Percentiles rank a stretch among this genome's conserved stretches.
Evolutionary conservation across 805 yeast genomes (phyloP).

Genomic region (Lipomyces starkeyi): DNA sequence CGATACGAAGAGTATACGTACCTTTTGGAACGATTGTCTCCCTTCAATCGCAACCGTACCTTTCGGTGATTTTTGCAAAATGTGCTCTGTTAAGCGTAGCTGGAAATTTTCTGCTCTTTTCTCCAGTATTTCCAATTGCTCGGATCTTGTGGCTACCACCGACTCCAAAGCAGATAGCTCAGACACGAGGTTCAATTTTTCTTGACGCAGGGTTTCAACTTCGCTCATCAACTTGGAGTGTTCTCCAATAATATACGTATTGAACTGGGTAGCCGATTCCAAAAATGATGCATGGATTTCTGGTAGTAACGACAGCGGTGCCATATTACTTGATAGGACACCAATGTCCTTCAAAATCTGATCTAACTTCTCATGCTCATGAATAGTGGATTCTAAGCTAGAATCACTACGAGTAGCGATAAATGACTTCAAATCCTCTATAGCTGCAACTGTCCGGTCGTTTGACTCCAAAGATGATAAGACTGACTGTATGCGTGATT

Average conservation of each 20-base stretch:
- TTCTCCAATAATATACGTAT: constrained; percentile 36
- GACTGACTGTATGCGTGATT: neutral
- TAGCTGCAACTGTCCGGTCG: neutral
- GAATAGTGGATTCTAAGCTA: constrained; percentile 14
- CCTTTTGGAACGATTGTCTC: neutral
- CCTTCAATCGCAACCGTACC: neutral
- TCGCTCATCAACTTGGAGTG: constrained; percentile 29
- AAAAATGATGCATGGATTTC: constrained; percentile 16
- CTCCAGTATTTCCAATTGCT: constrained; percentile 44
- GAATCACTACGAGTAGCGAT: constrained; percentile 15
- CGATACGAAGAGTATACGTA: neutral
- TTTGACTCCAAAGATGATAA: constrained; percentile 1
- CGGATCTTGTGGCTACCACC: constrained; percentile 40
- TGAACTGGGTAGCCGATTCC: constrained; percentile 34
- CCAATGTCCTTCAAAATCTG: constrained; percentile 22
- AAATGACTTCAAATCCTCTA: constrained; percentile 20
- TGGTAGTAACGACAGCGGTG: constrained; percentile 26
- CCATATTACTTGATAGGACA: constrained; percentile 16
- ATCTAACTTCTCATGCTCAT: constrained; percentile 28
- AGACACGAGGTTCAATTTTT: constrained; percentile 38
- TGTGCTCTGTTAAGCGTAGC: constrained; percentile 38
- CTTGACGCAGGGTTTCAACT: constrained; percentile 33
- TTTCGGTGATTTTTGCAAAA: constrained; percentile 10
- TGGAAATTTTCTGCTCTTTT: constrained; percentile 43
- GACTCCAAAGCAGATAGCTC: constrained; percentile 41